Conservation (phyloP, 768 basidiomycete genomes). For the Trametes punicea region DNA sequence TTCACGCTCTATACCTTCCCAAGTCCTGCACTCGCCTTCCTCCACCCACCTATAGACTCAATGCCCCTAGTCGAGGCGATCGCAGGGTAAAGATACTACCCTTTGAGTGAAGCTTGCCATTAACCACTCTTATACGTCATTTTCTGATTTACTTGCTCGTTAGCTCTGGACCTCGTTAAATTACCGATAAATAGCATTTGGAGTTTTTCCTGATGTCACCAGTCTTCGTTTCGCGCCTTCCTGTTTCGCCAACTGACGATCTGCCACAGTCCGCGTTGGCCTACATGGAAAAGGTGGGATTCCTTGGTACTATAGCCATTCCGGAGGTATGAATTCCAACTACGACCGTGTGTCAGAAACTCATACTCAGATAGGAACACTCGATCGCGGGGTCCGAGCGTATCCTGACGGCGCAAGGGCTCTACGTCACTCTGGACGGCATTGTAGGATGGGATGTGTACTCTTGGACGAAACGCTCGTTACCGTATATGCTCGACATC, state of each 20-base stretch:
- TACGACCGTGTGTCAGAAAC: too few species aligned
- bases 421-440: constrained; percentile 1
- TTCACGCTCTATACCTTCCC: too few species aligned
- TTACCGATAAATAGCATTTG: too few species aligned
- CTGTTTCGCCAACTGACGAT: not conserved
- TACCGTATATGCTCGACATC: not conserved
- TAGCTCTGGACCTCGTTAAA: too few species aligned
- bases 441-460: constrained; percentile 1
- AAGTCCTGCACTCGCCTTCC: too few species aligned
- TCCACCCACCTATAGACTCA: too few species aligned
- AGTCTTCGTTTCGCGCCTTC: not conserved
- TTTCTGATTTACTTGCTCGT: too few species aligned
- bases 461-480: not conserved
- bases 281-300: not conserved
- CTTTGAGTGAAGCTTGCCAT: too few species aligned
- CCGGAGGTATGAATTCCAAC: not conserved
- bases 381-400: not conserved
- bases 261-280: not conserved
- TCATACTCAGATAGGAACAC: not conserved
- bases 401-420: not conserved
- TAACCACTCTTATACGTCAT: too few species aligned
- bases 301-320: not conserved
- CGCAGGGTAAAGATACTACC: too few species aligned
- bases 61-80: too few species aligned
- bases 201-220: too few species aligned